phyloP scores from a whole-genome alignment of 2,329 filamentous ascomycete species.

The Beauveria rudraprayagi region DNA sequence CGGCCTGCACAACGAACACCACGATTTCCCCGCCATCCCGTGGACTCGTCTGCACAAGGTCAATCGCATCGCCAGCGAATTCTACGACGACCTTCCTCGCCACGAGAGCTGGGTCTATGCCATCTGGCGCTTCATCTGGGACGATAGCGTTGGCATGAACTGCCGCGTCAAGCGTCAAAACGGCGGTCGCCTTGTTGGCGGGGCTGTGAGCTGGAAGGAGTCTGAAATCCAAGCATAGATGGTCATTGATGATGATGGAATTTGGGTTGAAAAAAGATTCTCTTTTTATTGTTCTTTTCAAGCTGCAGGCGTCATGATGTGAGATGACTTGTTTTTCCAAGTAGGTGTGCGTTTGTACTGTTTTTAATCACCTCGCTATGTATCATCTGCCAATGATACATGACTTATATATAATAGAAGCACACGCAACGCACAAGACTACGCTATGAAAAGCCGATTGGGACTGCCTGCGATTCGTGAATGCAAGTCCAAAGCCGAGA shows the following conservation, averaged over 20 bases:
- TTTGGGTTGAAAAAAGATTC: background rate
- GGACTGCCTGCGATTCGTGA: background rate
- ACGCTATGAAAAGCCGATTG: too few relatives aligned
- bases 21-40: constrained; percentile 94
- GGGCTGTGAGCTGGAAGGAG: constrained; percentile 52
- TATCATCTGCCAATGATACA: background rate
- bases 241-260: constrained; percentile 5
- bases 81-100: constrained; percentile 78
- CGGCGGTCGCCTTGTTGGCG: constrained; percentile 56
- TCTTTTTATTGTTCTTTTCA: background rate
- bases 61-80: constrained; percentile 75
- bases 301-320: background rate
- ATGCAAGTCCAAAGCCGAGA: too few relatives aligned
- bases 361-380: background rate
- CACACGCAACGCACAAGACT: background rate
- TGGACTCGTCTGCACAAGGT: constrained; percentile 81
- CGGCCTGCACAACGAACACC: constrained; percentile 95
- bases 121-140: constrained; percentile 91
- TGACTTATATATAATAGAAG: background rate
- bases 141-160: constrained; percentile 80
- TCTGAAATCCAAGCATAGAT: constrained; percentile 56
- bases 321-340: background rate
- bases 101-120: constrained; percentile 90
- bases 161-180: constrained; percentile 89
- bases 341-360: background rate